Conservation (phyloP, 805 yeast genomes). For the Wickerhamiella allomyrinae region DNA sequence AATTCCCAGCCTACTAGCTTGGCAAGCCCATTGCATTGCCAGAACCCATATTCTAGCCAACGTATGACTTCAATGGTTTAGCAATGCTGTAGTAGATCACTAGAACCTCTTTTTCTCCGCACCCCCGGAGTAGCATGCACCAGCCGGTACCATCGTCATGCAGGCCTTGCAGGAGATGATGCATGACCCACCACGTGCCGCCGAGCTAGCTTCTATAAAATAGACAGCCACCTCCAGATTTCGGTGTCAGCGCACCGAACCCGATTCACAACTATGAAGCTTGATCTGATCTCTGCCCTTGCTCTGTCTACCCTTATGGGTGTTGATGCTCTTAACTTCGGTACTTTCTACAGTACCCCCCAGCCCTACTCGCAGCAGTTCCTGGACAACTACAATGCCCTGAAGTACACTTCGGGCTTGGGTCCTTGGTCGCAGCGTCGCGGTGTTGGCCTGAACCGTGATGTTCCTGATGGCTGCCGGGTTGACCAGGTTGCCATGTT, state of each 20-base stretch:
- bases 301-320: conserved; percentile 6
- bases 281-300: conserved; percentile 2
- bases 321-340: neutral
- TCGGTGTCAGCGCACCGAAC: too few relatives aligned
- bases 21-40: too few relatives aligned
- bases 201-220: neutral
- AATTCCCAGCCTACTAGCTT: too few relatives aligned
- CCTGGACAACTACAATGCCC: conserved; percentile 30
- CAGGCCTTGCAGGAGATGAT: too few relatives aligned
- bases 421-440: conserved; percentile 37
- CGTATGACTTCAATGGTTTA: too few relatives aligned
- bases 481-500: conserved; percentile 41
- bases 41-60: neutral
- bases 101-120: too few relatives aligned
- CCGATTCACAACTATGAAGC: neutral
- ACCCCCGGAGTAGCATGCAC: too few relatives aligned
- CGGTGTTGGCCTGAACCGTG: conserved; percentile 40
- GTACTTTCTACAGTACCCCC: conserved; percentile 1
- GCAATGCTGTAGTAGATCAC: too few relatives aligned
- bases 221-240: neutral
- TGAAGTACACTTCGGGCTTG: conserved; percentile 33
- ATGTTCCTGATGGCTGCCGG: conserved; percentile 36
- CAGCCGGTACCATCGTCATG: too few relatives aligned
- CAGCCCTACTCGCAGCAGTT: conserved; percentile 13
- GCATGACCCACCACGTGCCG: conserved; percentile 1